These are phyloP conservation scores for Aethionema arabicum DNA, from an alignment of 345 rosid genomes.

Conservation along the genomic window DNA sequence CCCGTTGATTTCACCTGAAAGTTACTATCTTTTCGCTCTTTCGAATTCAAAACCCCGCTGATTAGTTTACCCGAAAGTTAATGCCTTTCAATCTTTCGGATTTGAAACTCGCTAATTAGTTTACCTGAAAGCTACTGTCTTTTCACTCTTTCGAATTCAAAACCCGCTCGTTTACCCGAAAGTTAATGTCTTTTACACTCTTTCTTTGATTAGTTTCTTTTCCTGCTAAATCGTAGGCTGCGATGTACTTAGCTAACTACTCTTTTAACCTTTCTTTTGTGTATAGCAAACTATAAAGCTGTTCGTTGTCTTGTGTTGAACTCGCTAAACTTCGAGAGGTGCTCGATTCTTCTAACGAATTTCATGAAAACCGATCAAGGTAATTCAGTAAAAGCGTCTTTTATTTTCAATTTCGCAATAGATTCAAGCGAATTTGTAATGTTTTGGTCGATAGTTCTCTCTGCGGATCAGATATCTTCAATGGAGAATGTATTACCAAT, in stretches of 20 bases:
- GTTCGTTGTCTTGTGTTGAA: conserved; percentile 80
- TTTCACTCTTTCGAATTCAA: no score
- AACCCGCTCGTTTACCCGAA: neutral
- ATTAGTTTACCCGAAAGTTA: neutral
- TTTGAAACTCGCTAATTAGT: no score
- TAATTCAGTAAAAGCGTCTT: conserved; percentile 28
- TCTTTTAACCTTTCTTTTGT: neutral
- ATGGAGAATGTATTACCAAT: conserved; percentile 73
- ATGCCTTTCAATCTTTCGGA: neutral
- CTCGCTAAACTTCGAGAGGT: conserved; percentile 75
- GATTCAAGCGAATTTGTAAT: neutral
- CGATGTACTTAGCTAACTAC: neutral
- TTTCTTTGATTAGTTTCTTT: neutral
- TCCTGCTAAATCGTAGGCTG: neutral
- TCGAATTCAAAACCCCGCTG: no score
- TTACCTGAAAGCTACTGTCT: no score
- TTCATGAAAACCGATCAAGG: conserved; percentile 74
- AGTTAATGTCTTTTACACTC: neutral
- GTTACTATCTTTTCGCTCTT: no score
- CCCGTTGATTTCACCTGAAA: no score
- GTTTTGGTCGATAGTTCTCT: conserved; percentile 52
- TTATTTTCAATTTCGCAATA: neutral
- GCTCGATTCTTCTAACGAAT: conserved; percentile 63
- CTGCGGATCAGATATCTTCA: conserved; percentile 69
- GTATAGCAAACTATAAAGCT: conserved; percentile 87